Base-by-base conservation (phyloP, 2,329 filamentous ascomycete species). In the Metarhizium anisopliae region DNA sequence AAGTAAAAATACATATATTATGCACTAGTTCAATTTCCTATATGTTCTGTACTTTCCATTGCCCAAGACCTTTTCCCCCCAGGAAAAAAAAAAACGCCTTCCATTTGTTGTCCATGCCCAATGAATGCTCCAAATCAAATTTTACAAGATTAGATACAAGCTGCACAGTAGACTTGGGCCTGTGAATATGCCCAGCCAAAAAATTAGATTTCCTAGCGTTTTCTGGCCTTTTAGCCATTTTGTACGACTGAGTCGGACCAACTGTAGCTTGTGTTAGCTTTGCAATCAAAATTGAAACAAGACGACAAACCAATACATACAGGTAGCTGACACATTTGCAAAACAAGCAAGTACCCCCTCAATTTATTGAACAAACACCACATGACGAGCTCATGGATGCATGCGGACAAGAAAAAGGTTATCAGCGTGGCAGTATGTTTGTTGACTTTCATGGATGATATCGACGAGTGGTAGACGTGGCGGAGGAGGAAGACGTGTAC, bases 321-420 rank as follows among this genome's bases (percentile, higher is more conserved):
- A 38, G 88, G 88, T 49, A 92, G 68, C 69, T 93, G 88, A 59
- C 77, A 77, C 80, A 93, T 83, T 67, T 92, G 88, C 63, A 88
- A 70, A n/a, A 83, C 72, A 25, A 91, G 79, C 50, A 91, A 70
- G 63, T 91, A 91, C 0, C 87, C 87, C 43, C 87, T 75, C 10
- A 91, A 76, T 69, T 90, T 90, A 68, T 86, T 86, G 68, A 92
- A 92, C 38, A 92, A 76, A 61, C 87, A 88, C 75, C 85, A 87
- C 88, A 91, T 91, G 64, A 90, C 79, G 50, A 91, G 72, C 68
- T 92, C 88, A 64, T 91, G 87, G 20, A 89, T 77, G 59, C 85
- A 78, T 0, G 87, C 86, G 7, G 81, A 86, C 18, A 91, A 72
- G 60, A 90, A 77, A 65, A 91, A 91, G 0, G 87, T 91, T 49